Base-by-base conservation (phyloP, 192 early-diverging fungal species). In the Rhizoclosmatium globosum region DNA sequence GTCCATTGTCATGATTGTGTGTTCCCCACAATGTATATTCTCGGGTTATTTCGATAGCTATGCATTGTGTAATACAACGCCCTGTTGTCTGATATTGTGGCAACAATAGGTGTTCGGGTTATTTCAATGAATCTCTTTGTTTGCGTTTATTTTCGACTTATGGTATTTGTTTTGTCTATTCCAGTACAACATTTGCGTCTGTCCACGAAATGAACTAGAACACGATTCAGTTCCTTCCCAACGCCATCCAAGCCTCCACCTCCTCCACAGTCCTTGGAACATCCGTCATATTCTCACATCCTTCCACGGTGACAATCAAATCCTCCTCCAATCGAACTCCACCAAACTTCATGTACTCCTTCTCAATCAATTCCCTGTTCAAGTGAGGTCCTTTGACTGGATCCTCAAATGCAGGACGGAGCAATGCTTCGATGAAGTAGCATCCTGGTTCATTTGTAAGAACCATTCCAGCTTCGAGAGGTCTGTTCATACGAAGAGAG, bases 261-360 rank as follows among this genome's bases (percentile, higher is more conserved):
- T n/a, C 53, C 19, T 56, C 53, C 9, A n/a, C 19, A 9, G 9
- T n/a, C 19, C 53, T 56, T n/a, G 19, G 19, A 9, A 56, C 31
- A 31, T 31, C 31, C 31, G 31, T 31, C 53, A 56, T 56, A n/a
- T 56, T 56, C 11, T 15, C 53, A 56, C 53, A 56, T n/a, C 53
- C 53, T 0, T 56, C 53, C 11, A 15, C 53, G 0, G 53, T 56
- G 53, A 56, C 19, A 56, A 56, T 56, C 53, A 56, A 56, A 56
- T 56, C 19, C 78, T 97, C 95, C 79, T 98, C 96, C 64, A 98
- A 95, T 59, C 95, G 90, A 47, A 98, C 94, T 70, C 96, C 96
- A 48, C 96, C 96, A 19, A 97, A 94, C n/a, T 79, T 71, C 76
- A 86, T 45, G 44, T 83, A 89, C 85, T 93, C 95, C 15, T 86